Evolutionary conservation across 1,284 basidiomycete genomes (phyloP).

Genomic region (Leccinum subatratum): DNA sequence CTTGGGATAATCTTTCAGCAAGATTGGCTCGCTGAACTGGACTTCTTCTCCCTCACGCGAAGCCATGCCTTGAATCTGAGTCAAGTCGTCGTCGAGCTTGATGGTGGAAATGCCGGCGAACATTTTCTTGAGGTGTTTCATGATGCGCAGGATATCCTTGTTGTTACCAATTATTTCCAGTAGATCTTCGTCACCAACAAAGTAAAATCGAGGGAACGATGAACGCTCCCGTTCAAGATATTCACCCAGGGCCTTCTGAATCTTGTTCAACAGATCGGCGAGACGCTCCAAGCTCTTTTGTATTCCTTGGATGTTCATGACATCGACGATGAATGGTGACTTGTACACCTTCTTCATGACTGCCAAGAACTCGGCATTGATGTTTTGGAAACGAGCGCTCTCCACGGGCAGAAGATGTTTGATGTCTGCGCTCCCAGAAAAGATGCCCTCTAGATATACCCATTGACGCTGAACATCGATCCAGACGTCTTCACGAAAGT

Average conservation of each 20-base stretch:
- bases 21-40: constrained; percentile 75
- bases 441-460: constrained; percentile 99
- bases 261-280: constrained; percentile 94
- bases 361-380: constrained; percentile 96
- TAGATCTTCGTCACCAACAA: constrained; percentile 98
- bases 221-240: constrained; percentile 96
- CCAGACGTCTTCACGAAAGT: constrained; percentile 75
- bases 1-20: constrained; percentile 90
- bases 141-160: constrained; percentile 95
- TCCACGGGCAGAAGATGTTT: constrained; percentile 98
- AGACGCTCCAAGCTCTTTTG: constrained; percentile 97
- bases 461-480: constrained; percentile 99
- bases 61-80: constrained; percentile 84
- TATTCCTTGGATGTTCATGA: constrained; percentile 93
- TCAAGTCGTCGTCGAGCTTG: constrained; percentile 82
- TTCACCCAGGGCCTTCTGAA: constrained; percentile 98
- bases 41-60: constrained; percentile 96
- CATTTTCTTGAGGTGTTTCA: constrained; percentile 99
- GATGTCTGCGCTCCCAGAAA: constrained; percentile 98
- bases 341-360: constrained; percentile 99
- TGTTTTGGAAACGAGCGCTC: constrained; percentile 95
- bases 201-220: constrained; percentile 99
- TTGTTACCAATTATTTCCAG: constrained; percentile 99
- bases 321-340: constrained; percentile 95
- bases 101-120: constrained; percentile 96